phyloP scores from a whole-genome alignment of 2,329 filamentous ascomycete species.

The Westerdykella sp. region DNA sequence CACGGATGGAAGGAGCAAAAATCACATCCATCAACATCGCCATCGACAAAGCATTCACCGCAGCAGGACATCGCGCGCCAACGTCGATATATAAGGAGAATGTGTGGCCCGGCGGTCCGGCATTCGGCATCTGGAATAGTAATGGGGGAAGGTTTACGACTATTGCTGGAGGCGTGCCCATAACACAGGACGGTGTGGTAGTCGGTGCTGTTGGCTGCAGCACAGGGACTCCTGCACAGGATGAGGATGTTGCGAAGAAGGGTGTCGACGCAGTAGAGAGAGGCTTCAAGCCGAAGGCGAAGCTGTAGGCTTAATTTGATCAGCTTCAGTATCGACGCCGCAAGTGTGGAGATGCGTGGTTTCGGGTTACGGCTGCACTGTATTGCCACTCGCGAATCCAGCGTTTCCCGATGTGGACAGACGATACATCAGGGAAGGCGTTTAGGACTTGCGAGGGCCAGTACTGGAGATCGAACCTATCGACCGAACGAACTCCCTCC shows the following conservation, averaged over 20 bases:
- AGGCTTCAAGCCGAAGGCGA: constrained; percentile 32
- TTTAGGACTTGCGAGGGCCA: no score
- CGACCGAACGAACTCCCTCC: no score
- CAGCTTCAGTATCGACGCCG: no score
- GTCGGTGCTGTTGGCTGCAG: constrained; percentile 51
- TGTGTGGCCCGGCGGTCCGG: constrained; percentile 49
- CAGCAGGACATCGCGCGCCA: constrained; percentile 48
- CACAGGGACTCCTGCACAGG: constrained; percentile 50
- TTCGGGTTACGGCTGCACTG: no score
- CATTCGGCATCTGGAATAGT: constrained; percentile 47
- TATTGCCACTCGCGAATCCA: no score
- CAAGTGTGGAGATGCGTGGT: no score
- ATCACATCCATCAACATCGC: constrained; percentile 55
- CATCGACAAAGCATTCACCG: constrained; percentile 57
- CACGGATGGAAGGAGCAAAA: constrained; percentile 46
- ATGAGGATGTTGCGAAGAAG: constrained; percentile 48
- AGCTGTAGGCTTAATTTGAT: constrained; percentile 26
- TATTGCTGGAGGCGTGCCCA: constrained; percentile 50
- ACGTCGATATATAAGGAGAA: constrained; percentile 50
- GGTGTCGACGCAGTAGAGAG: constrained; percentile 47
- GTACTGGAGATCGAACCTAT: no score
- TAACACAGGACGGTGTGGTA: constrained; percentile 43
- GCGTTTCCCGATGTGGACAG: no score
- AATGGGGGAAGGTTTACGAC: constrained; percentile 51
- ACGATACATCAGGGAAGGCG: no score